Base-by-base conservation (phyloP, 2,329 filamentous ascomycete species). In the Stemphylium lycopersici region DNA sequence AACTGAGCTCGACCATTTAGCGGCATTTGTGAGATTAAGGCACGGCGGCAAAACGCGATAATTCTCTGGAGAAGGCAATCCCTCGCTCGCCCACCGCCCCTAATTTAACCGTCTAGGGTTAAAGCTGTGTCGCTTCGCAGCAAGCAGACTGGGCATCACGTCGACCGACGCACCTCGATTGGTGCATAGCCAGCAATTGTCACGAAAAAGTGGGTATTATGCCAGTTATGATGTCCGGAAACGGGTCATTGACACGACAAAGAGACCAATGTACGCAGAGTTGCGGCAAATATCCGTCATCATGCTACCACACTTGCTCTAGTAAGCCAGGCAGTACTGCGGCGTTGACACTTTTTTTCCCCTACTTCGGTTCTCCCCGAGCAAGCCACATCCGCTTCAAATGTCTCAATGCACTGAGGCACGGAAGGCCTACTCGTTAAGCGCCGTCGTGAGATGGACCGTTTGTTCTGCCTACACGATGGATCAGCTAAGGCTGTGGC, bases 401-500 rank as follows among this genome's bases (percentile, higher is more conserved):
- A 66, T 59, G 61, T 61, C 58, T 61, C 60, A 63, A 61, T 48
- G 55, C 62, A 61, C 51, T 62, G 69, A 64, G 69, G 71, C 70
- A 70, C 70, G 55, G 58, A 65, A 65, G 61, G 64, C 58, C 58
- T 64, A 54, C 44, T 61, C 50, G 37, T 61, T 70, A 71, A 70
- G 66, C 71, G 68, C 68, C 59, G 59, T 56, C 53, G 52, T 55
- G 58, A 59, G 58, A 64, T 62, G 67, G 61, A 57, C 53, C 53
- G 55, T 56, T 61, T 62, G 60, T 49, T 60, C 56, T 59, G 51
- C 56, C 48, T 57, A 53, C 52, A 56, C 44, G 41, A 61, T 63
- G 66, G 56, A 65, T 63, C 57, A 65, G 54, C 56, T 65, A 61
- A 59, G 48, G 57, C 61, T 68, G 70, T 68, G 69, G 70, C 70